Conservation (phyloP, 345 rosid species). For the Excoecaria cochinchinensis region DNA sequence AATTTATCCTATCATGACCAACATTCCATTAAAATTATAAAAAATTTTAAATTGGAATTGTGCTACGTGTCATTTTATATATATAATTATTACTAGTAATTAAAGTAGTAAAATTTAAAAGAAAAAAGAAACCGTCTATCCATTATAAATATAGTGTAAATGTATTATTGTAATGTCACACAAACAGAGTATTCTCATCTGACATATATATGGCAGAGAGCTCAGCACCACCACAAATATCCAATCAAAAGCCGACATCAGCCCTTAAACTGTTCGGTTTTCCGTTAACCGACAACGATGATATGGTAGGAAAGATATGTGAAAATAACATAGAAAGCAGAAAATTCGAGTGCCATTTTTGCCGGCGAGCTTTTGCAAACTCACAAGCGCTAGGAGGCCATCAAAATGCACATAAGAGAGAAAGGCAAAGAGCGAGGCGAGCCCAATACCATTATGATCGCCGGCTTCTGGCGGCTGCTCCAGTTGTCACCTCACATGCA, state of each 20-base stretch:
- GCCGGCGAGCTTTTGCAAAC: conserved; percentile 51
- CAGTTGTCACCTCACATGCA: conserved; percentile 32
- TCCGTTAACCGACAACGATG: conserved; percentile 24
- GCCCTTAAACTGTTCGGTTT: conserved; percentile 45
- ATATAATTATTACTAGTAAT: too few relatives aligned
- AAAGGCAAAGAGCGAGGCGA: conserved; percentile 51
- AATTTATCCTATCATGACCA: too few relatives aligned
- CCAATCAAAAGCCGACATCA: conserved; percentile 27
- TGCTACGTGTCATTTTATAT: too few relatives aligned
- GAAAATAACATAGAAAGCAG: conserved; percentile 22
- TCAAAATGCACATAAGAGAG: conserved; percentile 64
- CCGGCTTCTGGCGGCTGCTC: conserved; percentile 29
- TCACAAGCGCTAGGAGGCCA: conserved; percentile 68
- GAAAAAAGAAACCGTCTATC: too few relatives aligned
- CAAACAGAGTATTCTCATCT: not conserved
- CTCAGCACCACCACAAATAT: conserved; percentile 21
- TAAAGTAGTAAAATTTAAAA: too few relatives aligned
- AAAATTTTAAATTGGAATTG: too few relatives aligned
- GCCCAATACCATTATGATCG: conserved; percentile 32
- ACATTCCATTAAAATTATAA: too few relatives aligned
- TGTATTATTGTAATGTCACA: not conserved
- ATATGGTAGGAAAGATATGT: conserved; percentile 7
- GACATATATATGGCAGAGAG: conserved; percentile 20
- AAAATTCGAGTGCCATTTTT: conserved; percentile 58
- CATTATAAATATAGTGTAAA: conserved; percentile 14